Conservation (phyloP, 805 yeast genomes). For the Sungouiella blattae region DNA sequence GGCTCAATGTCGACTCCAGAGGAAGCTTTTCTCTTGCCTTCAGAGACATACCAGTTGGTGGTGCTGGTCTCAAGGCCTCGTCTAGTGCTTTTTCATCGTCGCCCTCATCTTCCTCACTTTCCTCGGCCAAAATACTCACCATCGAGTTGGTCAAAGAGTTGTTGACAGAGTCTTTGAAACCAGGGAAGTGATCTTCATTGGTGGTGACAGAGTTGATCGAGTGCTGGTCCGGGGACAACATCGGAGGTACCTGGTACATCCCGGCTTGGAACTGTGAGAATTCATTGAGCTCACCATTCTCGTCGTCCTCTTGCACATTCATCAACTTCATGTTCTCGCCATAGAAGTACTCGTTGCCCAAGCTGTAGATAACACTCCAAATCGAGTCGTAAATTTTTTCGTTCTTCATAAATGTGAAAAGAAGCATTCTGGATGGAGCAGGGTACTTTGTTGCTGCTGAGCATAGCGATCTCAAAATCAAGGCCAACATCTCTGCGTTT, state of each 20-base stretch:
- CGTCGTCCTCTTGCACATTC: conserved; percentile 3
- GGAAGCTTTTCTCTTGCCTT: conserved; percentile 55
- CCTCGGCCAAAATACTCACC: background rate
- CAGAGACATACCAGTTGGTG: conserved; percentile 59
- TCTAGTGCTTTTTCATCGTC: conserved; percentile 27
- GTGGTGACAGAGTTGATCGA: background rate
- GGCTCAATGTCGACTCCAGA: conserved; percentile 43
- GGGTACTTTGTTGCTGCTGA: conserved; percentile 51
- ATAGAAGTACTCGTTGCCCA: conserved; percentile 21
- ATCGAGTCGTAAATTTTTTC: conserved; percentile 35
- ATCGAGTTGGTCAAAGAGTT: conserved; percentile 1
- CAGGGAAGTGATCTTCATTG: background rate
- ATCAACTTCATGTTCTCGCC: conserved; percentile 17
- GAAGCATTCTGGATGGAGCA: conserved; percentile 49
- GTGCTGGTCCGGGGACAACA: background rate
- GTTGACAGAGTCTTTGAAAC: background rate
- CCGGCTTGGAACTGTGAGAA: background rate
- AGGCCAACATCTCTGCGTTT: conserved; percentile 55
- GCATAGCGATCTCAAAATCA: conserved; percentile 54
- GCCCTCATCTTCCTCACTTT: conserved; percentile 11
- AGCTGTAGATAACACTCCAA: conserved; percentile 28
- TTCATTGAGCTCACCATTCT: background rate
- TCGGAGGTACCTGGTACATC: background rate
- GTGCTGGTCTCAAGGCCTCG: conserved; percentile 44
- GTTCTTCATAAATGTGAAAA: conserved; percentile 47